Evolutionary conservation across 257 asterid species (phyloP).

Genomic region (Solanum ossicruentum): DNA sequence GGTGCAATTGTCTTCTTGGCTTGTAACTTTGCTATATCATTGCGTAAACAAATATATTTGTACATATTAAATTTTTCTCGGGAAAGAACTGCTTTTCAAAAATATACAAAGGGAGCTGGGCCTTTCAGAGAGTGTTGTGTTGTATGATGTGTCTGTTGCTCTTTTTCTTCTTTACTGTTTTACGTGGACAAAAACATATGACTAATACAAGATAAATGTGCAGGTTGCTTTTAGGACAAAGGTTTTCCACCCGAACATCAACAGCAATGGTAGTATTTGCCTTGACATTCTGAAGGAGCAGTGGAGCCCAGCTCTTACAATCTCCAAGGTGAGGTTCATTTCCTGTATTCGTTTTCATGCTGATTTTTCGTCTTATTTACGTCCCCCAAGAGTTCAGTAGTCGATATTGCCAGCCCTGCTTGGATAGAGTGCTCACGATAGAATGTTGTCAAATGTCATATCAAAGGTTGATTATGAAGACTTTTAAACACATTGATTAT

Average conservation of each 20-base stretch:
- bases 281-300: constrained; percentile 34
- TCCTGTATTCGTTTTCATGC: not conserved
- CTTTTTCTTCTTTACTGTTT: not conserved
- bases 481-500: not conserved
- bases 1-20: not conserved
- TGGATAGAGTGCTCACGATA: not conserved
- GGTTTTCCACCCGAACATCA: constrained; percentile 32
- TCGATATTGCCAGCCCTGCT: not conserved
- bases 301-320: constrained; percentile 40
- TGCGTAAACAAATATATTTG: not conserved
- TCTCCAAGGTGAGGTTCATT: constrained; percentile 16
- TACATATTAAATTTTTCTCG: not conserved
- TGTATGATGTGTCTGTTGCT: not conserved
- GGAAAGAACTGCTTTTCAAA: not conserved
- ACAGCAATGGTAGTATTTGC: constrained; percentile 33
- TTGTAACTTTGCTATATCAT: not conserved
- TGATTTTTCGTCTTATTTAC: not conserved
- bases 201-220: not conserved
- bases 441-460: not conserved
- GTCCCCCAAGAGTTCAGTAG: not conserved
- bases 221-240: constrained; percentile 35
- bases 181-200: not conserved
- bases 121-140: not conserved
- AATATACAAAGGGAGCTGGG: not conserved
- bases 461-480: not conserved